Evolutionary conservation across 768 basidiomycete genomes (phyloP).

Genomic region (Chalciporus piperatus): DNA sequence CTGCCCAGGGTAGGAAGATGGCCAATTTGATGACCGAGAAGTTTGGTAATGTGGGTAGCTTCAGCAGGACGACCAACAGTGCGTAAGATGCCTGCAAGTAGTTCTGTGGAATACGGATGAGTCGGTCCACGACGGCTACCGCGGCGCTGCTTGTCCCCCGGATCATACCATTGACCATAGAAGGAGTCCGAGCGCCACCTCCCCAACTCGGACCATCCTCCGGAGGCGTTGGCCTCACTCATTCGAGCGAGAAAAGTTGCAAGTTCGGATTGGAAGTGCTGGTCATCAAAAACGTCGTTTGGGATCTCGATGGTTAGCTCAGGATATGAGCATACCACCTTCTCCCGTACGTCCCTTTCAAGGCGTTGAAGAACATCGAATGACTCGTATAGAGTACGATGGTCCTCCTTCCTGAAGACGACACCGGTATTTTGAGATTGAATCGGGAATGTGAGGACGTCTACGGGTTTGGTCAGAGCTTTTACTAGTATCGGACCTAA

Average conservation of each 20-base stretch:
- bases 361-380: conserved; percentile 42
- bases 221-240: conserved; percentile 1
- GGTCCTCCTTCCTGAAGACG: conserved; percentile 31
- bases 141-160: too few relatives aligned
- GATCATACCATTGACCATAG: too few relatives aligned
- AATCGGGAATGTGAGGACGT: conserved; percentile 37
- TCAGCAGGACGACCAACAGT: too few relatives aligned
- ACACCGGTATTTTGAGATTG: conserved; percentile 47
- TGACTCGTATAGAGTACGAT: conserved; percentile 36
- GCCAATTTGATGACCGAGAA: too few relatives aligned
- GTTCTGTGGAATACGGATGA: too few relatives aligned
- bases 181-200: too few relatives aligned
- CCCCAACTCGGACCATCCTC: too few relatives aligned
- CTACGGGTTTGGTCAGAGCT: conserved; percentile 22
- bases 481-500: background rate
- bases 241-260: conserved; percentile 34
- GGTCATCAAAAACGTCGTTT: conserved; percentile 24
- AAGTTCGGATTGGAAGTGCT: conserved; percentile 33
- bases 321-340: conserved; percentile 42
- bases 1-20: too few relatives aligned
- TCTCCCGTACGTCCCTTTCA: conserved; percentile 37
- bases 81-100: too few relatives aligned
- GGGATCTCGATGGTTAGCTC: conserved; percentile 39
- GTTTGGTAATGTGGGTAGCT: too few relatives aligned
- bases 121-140: background rate